Conservation (phyloP, 768 basidiomycete genomes). For the Tricholoma matsutake region DNA sequence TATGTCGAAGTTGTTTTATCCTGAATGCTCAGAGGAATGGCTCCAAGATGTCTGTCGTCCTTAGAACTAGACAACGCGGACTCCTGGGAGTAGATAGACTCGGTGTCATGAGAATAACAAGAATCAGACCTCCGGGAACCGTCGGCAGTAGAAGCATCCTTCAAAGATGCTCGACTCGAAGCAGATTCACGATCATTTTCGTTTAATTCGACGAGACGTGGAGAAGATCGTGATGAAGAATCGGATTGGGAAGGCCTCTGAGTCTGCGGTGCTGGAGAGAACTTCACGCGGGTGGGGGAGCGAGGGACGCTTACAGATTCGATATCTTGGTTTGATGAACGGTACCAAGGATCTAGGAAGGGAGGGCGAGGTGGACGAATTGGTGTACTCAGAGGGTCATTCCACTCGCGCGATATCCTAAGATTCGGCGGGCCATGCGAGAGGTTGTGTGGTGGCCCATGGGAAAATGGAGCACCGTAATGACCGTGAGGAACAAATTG, state of each 20-base stretch:
- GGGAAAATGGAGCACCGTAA: conserved; percentile 11
- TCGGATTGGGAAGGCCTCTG: background rate
- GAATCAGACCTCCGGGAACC: background rate
- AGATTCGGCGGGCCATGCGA: conserved; percentile 22
- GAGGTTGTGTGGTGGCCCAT: conserved; percentile 21
- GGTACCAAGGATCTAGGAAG: conserved; percentile 19
- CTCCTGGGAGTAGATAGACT: background rate
- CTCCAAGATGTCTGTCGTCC: background rate
- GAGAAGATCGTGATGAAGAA: conserved; percentile 4
- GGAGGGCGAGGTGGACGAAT: conserved; percentile 30
- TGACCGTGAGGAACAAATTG: conserved; percentile 4
- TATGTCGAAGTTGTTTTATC: background rate
- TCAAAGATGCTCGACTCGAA: background rate
- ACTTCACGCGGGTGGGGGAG: conserved; percentile 20
- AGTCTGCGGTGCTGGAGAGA: conserved; percentile 12
- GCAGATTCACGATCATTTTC: background rate
- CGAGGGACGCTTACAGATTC: conserved; percentile 7
- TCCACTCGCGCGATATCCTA: background rate
- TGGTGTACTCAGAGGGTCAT: background rate
- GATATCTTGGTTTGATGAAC: conserved; percentile 1
- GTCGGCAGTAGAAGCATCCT: background rate
- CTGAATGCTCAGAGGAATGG: background rate
- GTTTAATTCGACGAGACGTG: background rate
- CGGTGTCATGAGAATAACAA: background rate
- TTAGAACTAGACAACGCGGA: background rate